Base-by-base conservation (phyloP, 1,139 yeast species). In the Hyphopichia fennica region DNA sequence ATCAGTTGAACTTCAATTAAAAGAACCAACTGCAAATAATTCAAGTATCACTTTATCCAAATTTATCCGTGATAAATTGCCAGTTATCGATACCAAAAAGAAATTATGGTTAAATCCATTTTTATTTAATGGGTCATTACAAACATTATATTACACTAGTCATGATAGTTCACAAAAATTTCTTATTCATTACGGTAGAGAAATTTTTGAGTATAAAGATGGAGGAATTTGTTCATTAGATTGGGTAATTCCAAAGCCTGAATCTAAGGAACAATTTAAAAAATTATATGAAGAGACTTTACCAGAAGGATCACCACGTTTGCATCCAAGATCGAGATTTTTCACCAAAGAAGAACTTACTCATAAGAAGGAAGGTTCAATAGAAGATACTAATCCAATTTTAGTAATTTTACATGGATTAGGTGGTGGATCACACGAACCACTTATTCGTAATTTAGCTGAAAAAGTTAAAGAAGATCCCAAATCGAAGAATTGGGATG, bases 341-440 rank as follows among this genome's bases (percentile, higher is more conserved):
- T 72, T 88, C 52, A 69, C 76, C 3, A 69, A 75, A 2, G 69
- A 66, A 6, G 75, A 65, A 38, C 53, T 67, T 40, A 56, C 54
- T 3, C 54, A 54, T 44, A 61, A 59, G 36, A 62, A 57, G 29
- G 54, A 53, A 27, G 52, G 60, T 1, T 71, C 67, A 23, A 32
- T 34, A 23, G 61, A 65, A 4, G 46, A 56, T 11, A 49, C 57
- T 1, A 76, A 69, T 42, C 96, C 96, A 1, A 65, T 90, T 42
- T 75, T 87, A 28, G 76, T 90, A 20, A 72, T 85, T 5, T 65
- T 84, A 39, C 97, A 91, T 57, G 98, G 97, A 0, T 75, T 91
- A 33, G 91, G 89, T 4, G 97, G 97, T 17, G 96, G 97, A 0
- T 85, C 96, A 17, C 95, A 89, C 52, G 97, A 91, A 58, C 81